phyloP scores from a whole-genome alignment of 2,329 filamentous ascomycete species.

The Stemphylium lycopersici region DNA sequence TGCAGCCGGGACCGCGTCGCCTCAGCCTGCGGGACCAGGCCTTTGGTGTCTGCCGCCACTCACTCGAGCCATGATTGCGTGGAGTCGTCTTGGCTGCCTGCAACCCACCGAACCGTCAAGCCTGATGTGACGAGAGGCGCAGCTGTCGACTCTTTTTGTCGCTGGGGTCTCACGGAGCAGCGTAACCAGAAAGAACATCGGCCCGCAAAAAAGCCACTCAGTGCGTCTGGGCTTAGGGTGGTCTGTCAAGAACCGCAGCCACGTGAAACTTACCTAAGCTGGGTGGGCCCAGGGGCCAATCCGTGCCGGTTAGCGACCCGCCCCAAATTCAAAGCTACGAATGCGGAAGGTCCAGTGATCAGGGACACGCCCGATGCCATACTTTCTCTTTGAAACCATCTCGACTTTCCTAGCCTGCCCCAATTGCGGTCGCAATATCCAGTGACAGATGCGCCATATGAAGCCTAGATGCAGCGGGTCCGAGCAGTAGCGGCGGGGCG shows the following conservation, averaged over 20 bases:
- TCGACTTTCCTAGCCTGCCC: neutral
- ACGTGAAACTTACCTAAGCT: conserved; percentile 42
- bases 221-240: conserved; percentile 24
- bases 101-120: conserved; percentile 19
- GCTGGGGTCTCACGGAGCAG: conserved; percentile 24
- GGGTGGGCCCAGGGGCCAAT: conserved; percentile 33
- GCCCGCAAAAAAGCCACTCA: conserved; percentile 34
- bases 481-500: conserved; percentile 16
- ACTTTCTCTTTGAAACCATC: conserved; percentile 4
- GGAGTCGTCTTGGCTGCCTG: conserved; percentile 16
- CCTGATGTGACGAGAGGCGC: conserved; percentile 27
- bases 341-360: conserved; percentile 12
- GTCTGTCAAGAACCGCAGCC: conserved; percentile 28
- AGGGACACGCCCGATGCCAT: neutral
- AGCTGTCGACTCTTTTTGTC: conserved; percentile 28
- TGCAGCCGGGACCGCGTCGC: conserved; percentile 32
- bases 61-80: conserved; percentile 21
- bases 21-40: conserved; percentile 39
- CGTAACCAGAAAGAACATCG: conserved; percentile 29
- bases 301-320: conserved; percentile 39
- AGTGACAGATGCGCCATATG: neutral
- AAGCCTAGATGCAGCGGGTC: conserved; percentile 2
- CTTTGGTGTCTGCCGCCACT: conserved; percentile 30
- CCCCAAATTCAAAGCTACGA: conserved; percentile 12
- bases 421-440: neutral